Conservation (phyloP, 2,329 filamentous ascomycete species). For the Cladophialophora exuberans region DNA sequence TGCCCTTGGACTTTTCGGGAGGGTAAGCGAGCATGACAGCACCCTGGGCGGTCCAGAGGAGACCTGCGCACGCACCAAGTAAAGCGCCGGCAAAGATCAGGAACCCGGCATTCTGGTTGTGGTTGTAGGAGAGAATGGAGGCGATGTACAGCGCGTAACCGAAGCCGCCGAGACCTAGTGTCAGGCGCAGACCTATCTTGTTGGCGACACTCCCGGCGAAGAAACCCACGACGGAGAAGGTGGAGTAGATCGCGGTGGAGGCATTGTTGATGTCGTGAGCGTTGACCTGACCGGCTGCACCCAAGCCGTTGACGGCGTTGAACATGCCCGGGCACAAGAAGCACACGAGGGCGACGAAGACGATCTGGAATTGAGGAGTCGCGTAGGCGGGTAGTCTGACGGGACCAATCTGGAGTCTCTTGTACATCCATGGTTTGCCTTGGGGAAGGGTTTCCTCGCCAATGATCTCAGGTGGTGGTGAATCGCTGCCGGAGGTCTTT, state of each 20-base stretch:
- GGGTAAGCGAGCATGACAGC: conserved; percentile 71
- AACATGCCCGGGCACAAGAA: conserved; percentile 76
- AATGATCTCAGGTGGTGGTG: conserved; percentile 20
- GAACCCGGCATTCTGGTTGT: conserved; percentile 43
- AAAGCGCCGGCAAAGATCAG: conserved; percentile 45
- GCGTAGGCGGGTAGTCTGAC: conserved; percentile 68
- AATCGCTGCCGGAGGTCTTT: conserved; percentile 21
- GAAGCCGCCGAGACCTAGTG: conserved; percentile 38
- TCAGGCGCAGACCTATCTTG: conserved; percentile 37
- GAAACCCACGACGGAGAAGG: conserved; percentile 63
- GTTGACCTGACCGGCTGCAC: conserved; percentile 65
- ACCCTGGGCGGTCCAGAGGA: conserved; percentile 47
- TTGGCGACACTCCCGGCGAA: conserved; percentile 51
- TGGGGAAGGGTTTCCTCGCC: conserved; percentile 18
- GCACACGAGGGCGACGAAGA: conserved; percentile 72
- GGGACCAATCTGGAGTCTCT: conserved; percentile 58
- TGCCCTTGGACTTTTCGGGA: conserved; percentile 73
- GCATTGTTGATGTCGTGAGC: conserved; percentile 65
- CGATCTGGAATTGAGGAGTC: conserved; percentile 71
- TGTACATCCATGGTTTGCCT: conserved; percentile 67
- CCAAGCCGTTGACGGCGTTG: conserved; percentile 68
- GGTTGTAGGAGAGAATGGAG: conserved; percentile 46
- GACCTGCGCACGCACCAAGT: conserved; percentile 44
- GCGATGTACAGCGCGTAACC: conserved; percentile 42
- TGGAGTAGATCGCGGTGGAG: conserved; percentile 70